Evolutionary conservation across 163 green algal genomes (phyloP).

Genomic region (Chlamydomonas reinhardtii): DNA sequence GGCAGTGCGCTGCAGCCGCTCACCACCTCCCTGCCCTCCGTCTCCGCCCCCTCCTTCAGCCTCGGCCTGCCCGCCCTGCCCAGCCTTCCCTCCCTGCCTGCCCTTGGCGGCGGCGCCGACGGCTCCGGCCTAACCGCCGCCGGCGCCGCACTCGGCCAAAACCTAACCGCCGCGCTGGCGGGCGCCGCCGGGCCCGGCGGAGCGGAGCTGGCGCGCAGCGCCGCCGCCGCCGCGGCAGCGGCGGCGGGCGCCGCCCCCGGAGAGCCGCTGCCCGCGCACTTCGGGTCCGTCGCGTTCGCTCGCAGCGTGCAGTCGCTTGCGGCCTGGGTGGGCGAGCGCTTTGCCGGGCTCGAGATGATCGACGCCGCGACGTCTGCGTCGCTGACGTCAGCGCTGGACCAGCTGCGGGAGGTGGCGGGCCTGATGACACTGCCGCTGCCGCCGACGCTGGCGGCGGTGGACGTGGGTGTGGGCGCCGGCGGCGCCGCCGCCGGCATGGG

Average conservation of each 20-base stretch:
- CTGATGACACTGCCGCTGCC: constrained; percentile 43
- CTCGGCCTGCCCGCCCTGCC: neutral
- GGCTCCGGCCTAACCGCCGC: too few relatives aligned
- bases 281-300: neutral
- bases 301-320: constrained; percentile 11
- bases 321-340: neutral
- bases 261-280: constrained; percentile 12
- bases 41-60: neutral
- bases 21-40: neutral
- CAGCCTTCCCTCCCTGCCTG: neutral
- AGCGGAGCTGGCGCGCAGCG: too few relatives aligned
- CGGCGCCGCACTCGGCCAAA: too few relatives aligned
- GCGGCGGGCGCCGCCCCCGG: too few relatives aligned
- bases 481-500: neutral
- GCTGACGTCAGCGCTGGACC: constrained; percentile 29
- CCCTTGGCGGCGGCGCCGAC: neutral
- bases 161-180: too few relatives aligned
- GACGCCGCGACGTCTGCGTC: constrained; percentile 2
- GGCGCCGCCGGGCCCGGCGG: too few relatives aligned
- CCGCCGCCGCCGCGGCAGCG: too few relatives aligned
- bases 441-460: neutral
- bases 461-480: constrained; percentile 1
- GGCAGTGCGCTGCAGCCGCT: neutral
- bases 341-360: constrained; percentile 13
- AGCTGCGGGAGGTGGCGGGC: constrained; percentile 31